Percentiles rank a stretch among this genome's conserved stretches.
phyloP scores from a whole-genome alignment of 441 rosid species.

The Adansonia madagascariensis region DNA sequence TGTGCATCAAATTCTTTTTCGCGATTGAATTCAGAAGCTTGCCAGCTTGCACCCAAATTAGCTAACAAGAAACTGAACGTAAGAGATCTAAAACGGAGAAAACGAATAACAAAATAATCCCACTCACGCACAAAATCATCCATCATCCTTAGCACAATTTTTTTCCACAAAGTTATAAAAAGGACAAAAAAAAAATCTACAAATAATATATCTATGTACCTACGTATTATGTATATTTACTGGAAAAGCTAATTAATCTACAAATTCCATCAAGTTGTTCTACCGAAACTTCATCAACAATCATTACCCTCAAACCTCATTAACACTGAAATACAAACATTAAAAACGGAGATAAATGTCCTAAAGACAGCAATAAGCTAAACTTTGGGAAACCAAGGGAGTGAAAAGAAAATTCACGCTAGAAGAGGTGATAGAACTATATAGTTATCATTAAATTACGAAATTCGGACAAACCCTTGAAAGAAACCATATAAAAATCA shows the following conservation, averaged over 20 bases:
- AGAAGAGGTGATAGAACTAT: neutral
- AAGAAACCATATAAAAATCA: neutral
- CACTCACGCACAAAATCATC: neutral
- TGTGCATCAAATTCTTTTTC: neutral
- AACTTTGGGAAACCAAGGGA: neutral
- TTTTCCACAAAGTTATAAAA: conserved; percentile 3
- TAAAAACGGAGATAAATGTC: neutral
- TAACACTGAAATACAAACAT: conserved; percentile 12
- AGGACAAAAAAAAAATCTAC: neutral
- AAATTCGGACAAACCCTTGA: conserved; percentile 1
- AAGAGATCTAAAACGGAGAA: neutral
- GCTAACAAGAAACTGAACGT: neutral
- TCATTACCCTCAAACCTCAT: conserved; percentile 8
- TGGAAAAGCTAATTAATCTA: neutral
- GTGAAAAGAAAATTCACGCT: conserved; percentile 1
- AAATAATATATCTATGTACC: neutral
- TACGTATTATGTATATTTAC: neutral
- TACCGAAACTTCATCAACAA: neutral
- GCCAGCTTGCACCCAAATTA: neutral
- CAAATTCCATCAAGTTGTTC: neutral
- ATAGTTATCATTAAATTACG: conserved; percentile 6
- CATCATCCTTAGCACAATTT: neutral
- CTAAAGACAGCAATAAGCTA: neutral
- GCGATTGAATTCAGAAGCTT: neutral
- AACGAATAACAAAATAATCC: neutral